A percentile compares a stretch with the other conserved stretches of the same genome.
These are phyloP conservation scores for Thalassia testudinum DNA, from an alignment of 116 monocot species.

Conservation along the genomic window DNA sequence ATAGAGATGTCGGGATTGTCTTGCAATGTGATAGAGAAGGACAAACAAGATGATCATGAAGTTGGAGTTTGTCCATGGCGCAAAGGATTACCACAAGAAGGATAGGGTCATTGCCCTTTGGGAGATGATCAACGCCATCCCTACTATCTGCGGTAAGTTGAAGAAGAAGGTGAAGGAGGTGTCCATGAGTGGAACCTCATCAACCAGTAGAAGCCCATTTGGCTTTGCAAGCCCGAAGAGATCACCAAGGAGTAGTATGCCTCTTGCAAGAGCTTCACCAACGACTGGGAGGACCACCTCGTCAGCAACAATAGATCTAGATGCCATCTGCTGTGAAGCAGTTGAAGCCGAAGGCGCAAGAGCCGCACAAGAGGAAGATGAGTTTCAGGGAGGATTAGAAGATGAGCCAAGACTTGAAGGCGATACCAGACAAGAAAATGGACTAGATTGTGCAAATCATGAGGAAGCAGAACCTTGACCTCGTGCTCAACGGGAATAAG, in stretches of 20 bases:
- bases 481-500: conserved; percentile 37
- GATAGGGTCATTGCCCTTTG: no score
- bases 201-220: conserved; percentile 9
- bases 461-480: conserved; percentile 42
- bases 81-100: no score
- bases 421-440: conserved; percentile 63
- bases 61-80: no score
- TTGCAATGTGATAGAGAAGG: no score
- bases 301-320: not conserved
- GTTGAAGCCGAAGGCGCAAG: conserved; percentile 72
- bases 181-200: conserved; percentile 3
- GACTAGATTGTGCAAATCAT: conserved; percentile 47
- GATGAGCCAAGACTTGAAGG: conserved; percentile 50
- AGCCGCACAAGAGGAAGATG: conserved; percentile 68
- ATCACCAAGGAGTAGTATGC: conserved; percentile 8
- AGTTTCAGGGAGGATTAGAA: conserved; percentile 64
- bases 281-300: conserved; percentile 6
- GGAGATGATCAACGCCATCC: no score
- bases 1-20: no score
- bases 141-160: no score
- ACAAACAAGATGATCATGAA: no score
- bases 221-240: conserved; percentile 8
- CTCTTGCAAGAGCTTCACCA: no score
- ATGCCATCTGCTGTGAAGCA: conserved; percentile 12
- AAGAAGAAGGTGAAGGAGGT: conserved; percentile 8